Evolutionary conservation across 2,329 filamentous ascomycete species (phyloP), one percentile per base, ranked within the genome.

Genomic region (Cadophora luteo-olivacea): DNA sequence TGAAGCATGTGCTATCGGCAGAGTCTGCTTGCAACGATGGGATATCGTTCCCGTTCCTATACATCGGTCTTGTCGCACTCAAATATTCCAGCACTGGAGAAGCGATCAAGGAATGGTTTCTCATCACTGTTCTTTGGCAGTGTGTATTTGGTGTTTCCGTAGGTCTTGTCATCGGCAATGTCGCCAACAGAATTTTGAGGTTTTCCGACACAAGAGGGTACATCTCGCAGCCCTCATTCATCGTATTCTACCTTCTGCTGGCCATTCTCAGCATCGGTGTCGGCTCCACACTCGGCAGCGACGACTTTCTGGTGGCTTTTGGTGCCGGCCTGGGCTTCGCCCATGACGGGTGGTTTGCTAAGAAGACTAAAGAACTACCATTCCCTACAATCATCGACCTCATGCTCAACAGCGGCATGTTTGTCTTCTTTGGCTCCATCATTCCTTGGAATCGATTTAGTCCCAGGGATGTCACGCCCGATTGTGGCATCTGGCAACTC

Each of bases 1-100:
- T 87, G 54, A 82, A 82, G 52, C 79, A 86, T 72, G 76, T 87
- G 60, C 78, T 87, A 11, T 81, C 81, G 22, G 85, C 85, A 0
- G 86, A 88, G 71, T 84, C 82, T 52, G 86, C 84, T 1, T 86
- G 84, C 72, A 87, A 87, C 67, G 85, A 88, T 69, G 86, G 84
- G 9, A 79, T 85, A 5, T 84, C 83, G 0, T 87, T 87, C 68
- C 85, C 85, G 0, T 87, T 87, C 73, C 76, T 87, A 0, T 87
- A 86, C 72, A 75, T 84, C n/a, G 85, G 84, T 0, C 73, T 87
- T 0, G 81, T 80, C 61, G 76, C 82, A 24, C 73, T 86, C 7
- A 81, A 81, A 8, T 76, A 81, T 38, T 70, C 73, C 4, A 80
- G 78, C 0, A 68, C 78, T 2, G 79, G 76, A 4, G 78, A 77